Evolutionary conservation across 2,329 filamentous ascomycete genomes (phyloP).

Genomic region (Sporothrix sp.): DNA sequence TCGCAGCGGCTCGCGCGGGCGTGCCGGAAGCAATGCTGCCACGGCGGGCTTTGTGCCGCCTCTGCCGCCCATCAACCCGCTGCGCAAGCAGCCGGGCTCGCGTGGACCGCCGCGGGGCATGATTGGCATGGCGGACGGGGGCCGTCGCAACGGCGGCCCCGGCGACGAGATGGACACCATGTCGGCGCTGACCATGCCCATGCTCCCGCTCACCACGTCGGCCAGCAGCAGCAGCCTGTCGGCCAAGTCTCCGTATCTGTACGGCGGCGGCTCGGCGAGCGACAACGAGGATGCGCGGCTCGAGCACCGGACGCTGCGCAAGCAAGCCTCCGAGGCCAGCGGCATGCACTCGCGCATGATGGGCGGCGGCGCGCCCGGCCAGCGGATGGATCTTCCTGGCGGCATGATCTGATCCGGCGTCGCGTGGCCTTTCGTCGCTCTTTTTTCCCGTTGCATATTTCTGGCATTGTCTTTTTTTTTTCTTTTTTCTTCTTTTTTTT

Average conservation of each 20-base stretch:
- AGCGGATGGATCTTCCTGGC: constrained; percentile 24
- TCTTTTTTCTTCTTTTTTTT: not conserved
- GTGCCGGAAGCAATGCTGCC: constrained; percentile 29
- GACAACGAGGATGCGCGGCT: constrained; percentile 33
- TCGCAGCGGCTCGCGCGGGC: constrained; percentile 30
- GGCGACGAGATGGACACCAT: constrained; percentile 25
- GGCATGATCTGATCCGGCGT: constrained; percentile 25
- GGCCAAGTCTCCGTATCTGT: constrained; percentile 17
- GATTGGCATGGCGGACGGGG: constrained; percentile 25
- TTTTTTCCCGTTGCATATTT: not conserved
- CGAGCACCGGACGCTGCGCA: constrained; percentile 33
- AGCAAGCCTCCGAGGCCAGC: constrained; percentile 33
- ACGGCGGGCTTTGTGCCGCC: constrained; percentile 27
- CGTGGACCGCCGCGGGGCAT: constrained; percentile 31
- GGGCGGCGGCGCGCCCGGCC: constrained; percentile 14
- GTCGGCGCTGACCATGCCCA: constrained; percentile 22
- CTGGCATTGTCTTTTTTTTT: not conserved
- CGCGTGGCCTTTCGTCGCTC: not conserved
- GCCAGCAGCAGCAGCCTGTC: constrained; percentile 8
- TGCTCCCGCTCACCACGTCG: constrained; percentile 21
- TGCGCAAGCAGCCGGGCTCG: constrained; percentile 33
- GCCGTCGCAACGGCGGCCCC: constrained; percentile 11
- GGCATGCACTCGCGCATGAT: constrained; percentile 14
- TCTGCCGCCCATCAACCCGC: constrained; percentile 50
- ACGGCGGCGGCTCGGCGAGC: constrained; percentile 21